phyloP scores from a whole-genome alignment of 306 rosid genomes.

The Carpinus viminea region DNA sequence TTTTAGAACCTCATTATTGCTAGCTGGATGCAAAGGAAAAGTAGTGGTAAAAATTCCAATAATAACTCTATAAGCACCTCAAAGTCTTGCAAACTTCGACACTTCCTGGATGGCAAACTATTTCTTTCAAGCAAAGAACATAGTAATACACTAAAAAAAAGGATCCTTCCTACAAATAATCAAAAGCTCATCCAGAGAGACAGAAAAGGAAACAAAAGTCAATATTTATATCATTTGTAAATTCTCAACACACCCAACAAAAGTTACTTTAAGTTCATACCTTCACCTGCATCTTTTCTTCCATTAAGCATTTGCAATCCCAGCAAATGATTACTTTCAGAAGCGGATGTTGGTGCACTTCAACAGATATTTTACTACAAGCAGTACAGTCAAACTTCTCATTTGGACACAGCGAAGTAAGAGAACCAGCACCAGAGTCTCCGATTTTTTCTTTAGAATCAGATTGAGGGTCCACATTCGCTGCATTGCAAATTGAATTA shows the following conservation, averaged over 20 bases:
- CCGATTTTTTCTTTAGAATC: conserved; percentile 33
- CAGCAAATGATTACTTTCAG: conserved; percentile 70
- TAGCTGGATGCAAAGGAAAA: background rate
- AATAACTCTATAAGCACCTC: background rate
- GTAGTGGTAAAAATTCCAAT: background rate
- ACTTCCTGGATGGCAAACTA: background rate
- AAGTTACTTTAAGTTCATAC: conserved; percentile 35
- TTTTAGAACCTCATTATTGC: background rate
- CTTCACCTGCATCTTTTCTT: conserved; percentile 50
- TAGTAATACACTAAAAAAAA: background rate
- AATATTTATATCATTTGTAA: background rate
- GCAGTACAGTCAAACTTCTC: conserved; percentile 63
- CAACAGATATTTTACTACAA: conserved; percentile 52
- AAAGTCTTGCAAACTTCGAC: background rate
- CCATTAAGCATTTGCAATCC: conserved; percentile 59
- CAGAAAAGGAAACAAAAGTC: background rate
- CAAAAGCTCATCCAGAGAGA: background rate
- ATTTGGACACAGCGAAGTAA: conserved; percentile 37
- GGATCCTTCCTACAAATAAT: background rate
- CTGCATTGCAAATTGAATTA: conserved; percentile 31
- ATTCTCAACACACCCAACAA: conserved; percentile 1
- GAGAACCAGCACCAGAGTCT: conserved; percentile 33
- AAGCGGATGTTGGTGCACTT: conserved; percentile 66
- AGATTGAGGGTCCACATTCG: conserved; percentile 35
- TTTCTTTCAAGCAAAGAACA: background rate